phyloP scores from a whole-genome alignment of 768 basidiomycete genomes.

The Naganishia vishniacii region DNA sequence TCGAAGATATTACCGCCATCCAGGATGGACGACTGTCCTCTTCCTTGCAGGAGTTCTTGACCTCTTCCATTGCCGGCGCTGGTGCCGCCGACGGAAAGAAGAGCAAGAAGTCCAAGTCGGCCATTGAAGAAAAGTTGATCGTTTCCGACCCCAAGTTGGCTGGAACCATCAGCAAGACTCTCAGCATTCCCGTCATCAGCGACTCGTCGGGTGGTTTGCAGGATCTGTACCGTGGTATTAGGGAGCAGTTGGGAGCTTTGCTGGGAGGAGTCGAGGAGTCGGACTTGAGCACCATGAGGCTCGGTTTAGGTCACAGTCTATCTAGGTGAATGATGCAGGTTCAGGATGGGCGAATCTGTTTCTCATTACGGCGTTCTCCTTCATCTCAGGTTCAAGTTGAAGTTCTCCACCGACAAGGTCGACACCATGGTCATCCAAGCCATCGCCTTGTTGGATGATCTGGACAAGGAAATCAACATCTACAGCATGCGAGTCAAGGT shows the following conservation, averaged over 20 bases:
- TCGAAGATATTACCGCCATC: conserved; percentile 90
- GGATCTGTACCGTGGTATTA: conserved; percentile 94
- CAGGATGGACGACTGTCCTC: conserved; percentile 91
- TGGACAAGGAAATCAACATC: conserved; percentile 99
- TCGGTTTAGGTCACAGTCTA: conserved; percentile 94
- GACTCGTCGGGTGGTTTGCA: conserved; percentile 56
- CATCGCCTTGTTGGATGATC: conserved; percentile 91
- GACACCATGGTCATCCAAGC: conserved; percentile 99
- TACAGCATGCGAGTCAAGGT: conserved; percentile 99
- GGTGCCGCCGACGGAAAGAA: conserved; percentile 60
- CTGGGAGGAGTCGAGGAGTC: conserved; percentile 62
- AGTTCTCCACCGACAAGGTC: conserved; percentile 99
- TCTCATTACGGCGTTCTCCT: background rate
- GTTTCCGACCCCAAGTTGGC: conserved; percentile 86
- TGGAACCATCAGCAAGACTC: conserved; percentile 83
- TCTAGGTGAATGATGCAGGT: conserved; percentile 61
- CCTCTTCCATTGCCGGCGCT: conserved; percentile 37
- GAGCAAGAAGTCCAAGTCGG: conserved; percentile 57
- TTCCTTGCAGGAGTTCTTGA: conserved; percentile 85
- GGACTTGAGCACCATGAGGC: conserved; percentile 92
- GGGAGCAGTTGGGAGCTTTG: conserved; percentile 75
- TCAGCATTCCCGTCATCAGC: conserved; percentile 75
- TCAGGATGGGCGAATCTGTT: background rate
- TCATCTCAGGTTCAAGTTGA: conserved; percentile 79
- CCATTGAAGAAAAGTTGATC: conserved; percentile 61